Percentiles rank a stretch among this genome's conserved stretches.
Evolutionary conservation across 2,329 filamentous ascomycete species (phyloP).

Genomic region (Magnaporthiopsis rhizophila): DNA sequence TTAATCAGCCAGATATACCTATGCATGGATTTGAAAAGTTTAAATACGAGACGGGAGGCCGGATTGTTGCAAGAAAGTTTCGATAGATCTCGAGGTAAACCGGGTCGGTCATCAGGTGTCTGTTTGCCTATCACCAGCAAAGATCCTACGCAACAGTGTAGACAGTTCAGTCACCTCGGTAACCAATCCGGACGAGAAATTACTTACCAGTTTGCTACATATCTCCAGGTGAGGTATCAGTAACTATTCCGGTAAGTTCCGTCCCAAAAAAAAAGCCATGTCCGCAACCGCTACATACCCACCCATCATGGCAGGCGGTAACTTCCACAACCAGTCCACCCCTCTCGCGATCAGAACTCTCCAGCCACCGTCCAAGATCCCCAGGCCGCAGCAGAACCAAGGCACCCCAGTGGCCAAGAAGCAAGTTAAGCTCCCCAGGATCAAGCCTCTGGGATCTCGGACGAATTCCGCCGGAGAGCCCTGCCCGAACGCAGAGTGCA

Average conservation of each 20-base stretch:
- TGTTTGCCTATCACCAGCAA: too few relatives aligned
- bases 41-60: too few relatives aligned
- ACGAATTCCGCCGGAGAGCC: not conserved
- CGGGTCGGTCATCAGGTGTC: too few relatives aligned
- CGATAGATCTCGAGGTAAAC: too few relatives aligned
- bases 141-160: too few relatives aligned
- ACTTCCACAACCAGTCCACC: not conserved
- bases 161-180: too few relatives aligned
- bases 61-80: too few relatives aligned
- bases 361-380: not conserved
- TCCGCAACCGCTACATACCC: not conserved
- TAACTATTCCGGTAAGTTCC: not conserved
- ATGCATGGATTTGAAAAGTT: too few relatives aligned
- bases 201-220: too few relatives aligned
- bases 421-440: not conserved
- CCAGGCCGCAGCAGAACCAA: not conserved
- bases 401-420: not conserved
- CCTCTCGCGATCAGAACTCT: not conserved
- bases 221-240: too few relatives aligned
- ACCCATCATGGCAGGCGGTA: not conserved
- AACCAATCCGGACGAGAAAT: too few relatives aligned
- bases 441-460: not conserved
- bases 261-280: not conserved
- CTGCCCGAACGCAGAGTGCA: not conserved
- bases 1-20: too few relatives aligned